A percentile compares a stretch with the other conserved stretches of the same genome.
phyloP scores from a whole-genome alignment of 441 rosid genomes.

The Raphanus hybrid region DNA sequence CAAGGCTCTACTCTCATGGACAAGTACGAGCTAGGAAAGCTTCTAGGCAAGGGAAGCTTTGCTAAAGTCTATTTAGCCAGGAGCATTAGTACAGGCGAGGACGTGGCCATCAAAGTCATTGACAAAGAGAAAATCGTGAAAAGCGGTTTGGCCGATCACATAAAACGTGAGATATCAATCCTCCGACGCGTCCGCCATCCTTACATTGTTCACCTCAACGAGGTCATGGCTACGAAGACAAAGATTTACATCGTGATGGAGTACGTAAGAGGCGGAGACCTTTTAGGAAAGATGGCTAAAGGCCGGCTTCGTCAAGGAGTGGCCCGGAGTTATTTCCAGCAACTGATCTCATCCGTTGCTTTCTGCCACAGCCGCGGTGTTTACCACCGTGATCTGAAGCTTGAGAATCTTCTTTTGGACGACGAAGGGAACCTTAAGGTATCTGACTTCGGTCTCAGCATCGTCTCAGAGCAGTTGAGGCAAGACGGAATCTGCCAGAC shows the following conservation, averaged over 20 bases:
- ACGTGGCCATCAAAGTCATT: slow-evolving; percentile 83
- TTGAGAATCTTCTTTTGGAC: slow-evolving; percentile 77
- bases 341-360: slow-evolving; percentile 76
- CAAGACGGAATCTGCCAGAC: slow-evolving; percentile 77
- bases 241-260: slow-evolving; percentile 85
- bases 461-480: slow-evolving; percentile 67
- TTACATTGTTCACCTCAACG: slow-evolving; percentile 64
- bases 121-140: slow-evolving; percentile 63
- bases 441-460: slow-evolving; percentile 91
- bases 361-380: slow-evolving; percentile 85
- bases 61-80: slow-evolving; percentile 87
- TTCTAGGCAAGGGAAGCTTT: slow-evolving; percentile 87
- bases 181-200: slow-evolving; percentile 74
- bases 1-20: slow-evolving; percentile 54
- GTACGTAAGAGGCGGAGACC: slow-evolving; percentile 83
- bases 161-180: slow-evolving; percentile 88
- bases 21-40: slow-evolving; percentile 79
- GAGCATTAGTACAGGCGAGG: slow-evolving; percentile 53
- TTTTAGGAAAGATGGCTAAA: slow-evolving; percentile 65
- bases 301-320: slow-evolving; percentile 77
- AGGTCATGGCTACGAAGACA: slow-evolving; percentile 76
- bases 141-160: slow-evolving; percentile 48
- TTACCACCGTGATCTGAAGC: slow-evolving; percentile 86
- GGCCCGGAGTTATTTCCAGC: slow-evolving; percentile 74
- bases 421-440: slow-evolving; percentile 79